Conservation (phyloP, 768 basidiomycete species). For the Collybiopsis confluens region DNA sequence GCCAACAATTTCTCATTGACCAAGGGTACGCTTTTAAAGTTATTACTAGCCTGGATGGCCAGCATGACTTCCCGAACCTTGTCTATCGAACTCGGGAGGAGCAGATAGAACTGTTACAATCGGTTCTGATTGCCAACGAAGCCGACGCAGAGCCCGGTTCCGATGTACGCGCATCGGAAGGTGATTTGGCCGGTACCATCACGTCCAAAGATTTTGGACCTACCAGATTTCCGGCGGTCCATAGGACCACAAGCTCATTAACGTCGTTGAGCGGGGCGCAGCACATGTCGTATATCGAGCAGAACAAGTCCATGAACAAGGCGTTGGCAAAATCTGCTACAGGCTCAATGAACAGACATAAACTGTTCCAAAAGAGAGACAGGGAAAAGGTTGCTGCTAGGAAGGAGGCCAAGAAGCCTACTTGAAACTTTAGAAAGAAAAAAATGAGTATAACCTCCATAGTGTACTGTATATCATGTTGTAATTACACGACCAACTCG, state of each 20-base stretch:
- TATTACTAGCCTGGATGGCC: conserved; percentile 94
- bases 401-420: conserved; percentile 32
- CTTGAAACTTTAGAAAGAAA: neutral
- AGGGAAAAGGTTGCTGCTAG: conserved; percentile 59
- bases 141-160: conserved; percentile 83
- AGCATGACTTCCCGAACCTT: conserved; percentile 79
- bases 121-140: conserved; percentile 88
- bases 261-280: conserved; percentile 83
- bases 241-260: conserved; percentile 78
- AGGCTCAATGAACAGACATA: conserved; percentile 57
- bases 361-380: conserved; percentile 79
- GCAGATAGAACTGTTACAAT: conserved; percentile 94
- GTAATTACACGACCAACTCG: conserved; percentile 81
- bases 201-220: conserved; percentile 87
- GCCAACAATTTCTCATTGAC: conserved; percentile 97
- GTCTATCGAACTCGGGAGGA: conserved; percentile 90
- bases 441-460: too few species aligned
- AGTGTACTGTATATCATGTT: too few species aligned
- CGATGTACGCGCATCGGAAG: conserved; percentile 80
- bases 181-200: conserved; percentile 80
- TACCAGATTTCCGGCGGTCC: conserved; percentile 60
- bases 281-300: conserved; percentile 90
- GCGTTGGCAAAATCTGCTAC: conserved; percentile 41
- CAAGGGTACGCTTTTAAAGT: conserved; percentile 99
- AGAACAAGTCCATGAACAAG: conserved; percentile 89